Evolutionary conservation across 331 rosid species (phyloP).

Genomic region (Pyrus hybrid): DNA sequence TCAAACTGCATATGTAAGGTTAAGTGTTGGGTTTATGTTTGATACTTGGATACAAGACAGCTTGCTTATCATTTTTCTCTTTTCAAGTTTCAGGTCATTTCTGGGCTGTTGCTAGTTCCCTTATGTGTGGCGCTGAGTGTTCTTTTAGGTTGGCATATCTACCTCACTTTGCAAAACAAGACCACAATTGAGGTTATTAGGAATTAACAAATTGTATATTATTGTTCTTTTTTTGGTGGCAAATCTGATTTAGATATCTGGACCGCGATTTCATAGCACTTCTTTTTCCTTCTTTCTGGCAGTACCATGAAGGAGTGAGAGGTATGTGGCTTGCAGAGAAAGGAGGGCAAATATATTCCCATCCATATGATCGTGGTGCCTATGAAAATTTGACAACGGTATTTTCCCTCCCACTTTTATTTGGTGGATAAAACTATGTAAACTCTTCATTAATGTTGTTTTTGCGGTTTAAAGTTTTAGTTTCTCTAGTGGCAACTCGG

Average conservation of each 20-base stretch:
- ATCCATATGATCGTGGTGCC: conserved; percentile 93
- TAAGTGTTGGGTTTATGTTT: conserved; percentile 3
- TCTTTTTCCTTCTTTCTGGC: conserved; percentile 18
- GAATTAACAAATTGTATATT: conserved; percentile 7
- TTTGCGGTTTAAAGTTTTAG: neutral
- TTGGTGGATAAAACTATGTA: neutral
- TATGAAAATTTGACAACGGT: conserved; percentile 76
- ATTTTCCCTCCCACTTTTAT: conserved; percentile 13
- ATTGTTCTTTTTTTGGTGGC: conserved; percentile 16
- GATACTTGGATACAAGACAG: conserved; percentile 5
- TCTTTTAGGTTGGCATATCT: conserved; percentile 90
- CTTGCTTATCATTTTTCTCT: conserved; percentile 17
- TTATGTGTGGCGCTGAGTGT: conserved; percentile 59
- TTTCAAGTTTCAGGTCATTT: conserved; percentile 52
- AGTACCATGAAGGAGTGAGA: conserved; percentile 96
- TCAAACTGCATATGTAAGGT: conserved; percentile 69
- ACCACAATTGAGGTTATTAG: conserved; percentile 85
- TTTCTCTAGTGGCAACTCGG: neutral
- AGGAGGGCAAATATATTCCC: conserved; percentile 78
- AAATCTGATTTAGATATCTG: conserved; percentile 7
- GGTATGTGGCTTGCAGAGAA: conserved; percentile 97
- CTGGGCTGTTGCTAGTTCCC: conserved; percentile 72
- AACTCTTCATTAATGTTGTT: neutral
- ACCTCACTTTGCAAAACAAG: conserved; percentile 82
- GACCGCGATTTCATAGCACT: conserved; percentile 17